Base-by-base conservation (phyloP, 495 filamentous ascomycete genomes). In the Amphirosellinia nigrospora region DNA sequence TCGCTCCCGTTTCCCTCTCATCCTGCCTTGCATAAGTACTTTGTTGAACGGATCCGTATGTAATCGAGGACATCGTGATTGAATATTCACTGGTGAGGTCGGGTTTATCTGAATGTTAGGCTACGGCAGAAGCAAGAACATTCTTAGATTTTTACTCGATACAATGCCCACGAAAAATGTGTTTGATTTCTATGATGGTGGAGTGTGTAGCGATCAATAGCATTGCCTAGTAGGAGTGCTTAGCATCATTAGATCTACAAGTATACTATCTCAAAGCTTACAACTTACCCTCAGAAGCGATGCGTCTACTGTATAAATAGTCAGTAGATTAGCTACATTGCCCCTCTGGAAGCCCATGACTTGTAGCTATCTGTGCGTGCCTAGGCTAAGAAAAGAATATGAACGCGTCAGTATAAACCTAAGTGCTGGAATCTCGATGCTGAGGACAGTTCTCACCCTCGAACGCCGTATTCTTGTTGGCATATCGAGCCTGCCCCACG, bases 91-190 rank as follows among this genome's bases (percentile, higher is more conserved):
- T 11, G 28, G 55, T 36, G 30, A 58, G 55, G 28, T 36, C 30
- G n/a, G 50, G 23, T n/a, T 30, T 53, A 53, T 28, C 26, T 36
- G 36, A 58, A 36, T 58, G 53, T 30, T 58, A 36, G 30, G n/a
- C 53, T 11, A 34, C 48, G 21, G 53, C 28, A 56, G 53, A 60
- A 21, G 56, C 56, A 60, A 39, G 34, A 19, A 59, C n/a, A 34
- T 38, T 21, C 56, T 11, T 60, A n/a, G 56, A 36, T 15, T 6
- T 56, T 36, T 58, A 32, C 32, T 32, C 55, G n/a, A 36, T 58
- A 34, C 32, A 58, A 58, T 36, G 36, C 58, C 58, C 58, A 61
- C 58, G 58, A 26, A 7, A 5, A 28, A 16, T n/a, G n/a, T 61
- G 36, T 43, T 41, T 26, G 32, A 19, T n/a, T 58, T 34, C 19